phyloP scores from a whole-genome alignment of 352 stramenopile genomes.

The Plasmopara muralis region DNA sequence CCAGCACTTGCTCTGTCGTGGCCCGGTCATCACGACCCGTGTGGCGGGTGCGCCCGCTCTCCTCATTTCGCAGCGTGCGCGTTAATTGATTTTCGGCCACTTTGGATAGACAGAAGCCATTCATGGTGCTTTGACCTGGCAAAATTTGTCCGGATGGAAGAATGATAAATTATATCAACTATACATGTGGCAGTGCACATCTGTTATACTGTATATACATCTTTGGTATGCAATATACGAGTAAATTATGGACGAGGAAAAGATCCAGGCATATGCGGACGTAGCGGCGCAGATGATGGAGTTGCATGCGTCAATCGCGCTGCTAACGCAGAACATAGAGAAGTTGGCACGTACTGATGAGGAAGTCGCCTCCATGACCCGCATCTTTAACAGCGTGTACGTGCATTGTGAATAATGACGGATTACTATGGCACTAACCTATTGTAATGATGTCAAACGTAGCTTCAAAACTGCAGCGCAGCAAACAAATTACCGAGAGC shows the following conservation, averaged over 20 bases:
- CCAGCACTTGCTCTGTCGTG: conserved; percentile 97
- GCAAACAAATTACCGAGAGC: conserved; percentile 29
- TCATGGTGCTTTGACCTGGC: too few relatives aligned
- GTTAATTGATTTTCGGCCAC: conserved; percentile 69
- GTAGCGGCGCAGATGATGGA: conserved; percentile 67
- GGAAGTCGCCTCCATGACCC: conserved; percentile 62
- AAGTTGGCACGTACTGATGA: conserved; percentile 66
- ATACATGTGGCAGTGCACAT: too few relatives aligned
- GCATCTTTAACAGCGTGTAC: conserved; percentile 73
- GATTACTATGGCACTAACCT: neutral
- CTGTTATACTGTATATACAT: too few relatives aligned
- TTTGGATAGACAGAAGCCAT: conserved; percentile 73
- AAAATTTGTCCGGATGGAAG: conserved; percentile 3
- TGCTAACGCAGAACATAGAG: conserved; percentile 65
- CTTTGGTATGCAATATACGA: neutral
- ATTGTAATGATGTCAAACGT: conserved; percentile 6
- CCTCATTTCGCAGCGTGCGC: conserved; percentile 65
- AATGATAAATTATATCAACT: too few relatives aligned
- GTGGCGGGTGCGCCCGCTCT: conserved; percentile 79
- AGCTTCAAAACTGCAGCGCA: conserved; percentile 46
- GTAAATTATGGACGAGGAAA: conserved; percentile 58
- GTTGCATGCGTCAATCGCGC: conserved; percentile 63
- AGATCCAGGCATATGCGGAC: conserved; percentile 56
- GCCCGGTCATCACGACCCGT: conserved; percentile 96
- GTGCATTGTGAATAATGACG: conserved; percentile 4